These are phyloP conservation scores for Rubus parviflorus DNA, from an alignment of 306 rosid species.

Conservation along the genomic window DNA sequence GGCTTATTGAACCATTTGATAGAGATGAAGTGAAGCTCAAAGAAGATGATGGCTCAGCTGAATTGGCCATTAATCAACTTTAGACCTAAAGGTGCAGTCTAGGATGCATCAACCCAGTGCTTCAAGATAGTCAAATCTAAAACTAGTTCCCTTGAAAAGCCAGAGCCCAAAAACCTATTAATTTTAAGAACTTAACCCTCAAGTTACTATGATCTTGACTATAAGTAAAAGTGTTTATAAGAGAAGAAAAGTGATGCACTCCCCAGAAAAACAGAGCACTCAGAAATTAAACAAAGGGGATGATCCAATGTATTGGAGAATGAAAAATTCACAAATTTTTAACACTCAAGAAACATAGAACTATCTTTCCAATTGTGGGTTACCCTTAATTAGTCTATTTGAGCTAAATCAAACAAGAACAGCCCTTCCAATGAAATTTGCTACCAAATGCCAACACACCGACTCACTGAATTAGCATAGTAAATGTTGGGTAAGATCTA, in stretches of 20 bases:
- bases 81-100: not conserved
- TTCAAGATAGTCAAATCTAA: not conserved
- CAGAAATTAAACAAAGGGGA: not conserved
- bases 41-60: constrained; percentile 81
- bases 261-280: not conserved
- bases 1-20: constrained; percentile 68
- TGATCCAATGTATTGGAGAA: constrained; percentile 2
- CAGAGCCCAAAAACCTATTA: not conserved
- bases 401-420: not conserved
- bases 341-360: not conserved
- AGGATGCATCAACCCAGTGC: constrained; percentile 2
- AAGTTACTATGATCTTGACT: not conserved
- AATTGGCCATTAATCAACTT: constrained; percentile 53
- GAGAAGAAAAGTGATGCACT: not conserved
- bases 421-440: not conserved
- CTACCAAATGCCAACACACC: not conserved
- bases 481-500: constrained; percentile 1
- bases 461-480: not conserved
- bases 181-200: not conserved
- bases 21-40: constrained; percentile 79
- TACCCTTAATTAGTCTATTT: not conserved
- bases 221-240: not conserved
- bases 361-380: not conserved
- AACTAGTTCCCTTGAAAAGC: not conserved
- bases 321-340: not conserved